A percentile compares a stretch with the other conserved stretches of the same genome.
Evolutionary conservation across 495 filamentous ascomycete species (phyloP).

Genomic region (Delitschia confertaspora): DNA sequence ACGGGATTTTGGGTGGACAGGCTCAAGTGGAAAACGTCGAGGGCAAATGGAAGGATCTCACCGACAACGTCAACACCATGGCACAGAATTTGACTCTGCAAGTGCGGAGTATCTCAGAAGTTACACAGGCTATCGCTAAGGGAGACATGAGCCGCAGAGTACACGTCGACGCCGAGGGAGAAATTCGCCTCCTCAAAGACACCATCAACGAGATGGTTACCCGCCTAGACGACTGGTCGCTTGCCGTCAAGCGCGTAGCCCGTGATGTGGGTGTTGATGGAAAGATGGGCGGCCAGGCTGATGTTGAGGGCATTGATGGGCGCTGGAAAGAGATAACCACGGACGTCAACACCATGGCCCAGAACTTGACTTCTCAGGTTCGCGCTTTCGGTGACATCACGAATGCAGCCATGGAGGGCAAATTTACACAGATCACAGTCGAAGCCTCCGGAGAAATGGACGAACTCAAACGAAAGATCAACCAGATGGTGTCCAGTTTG

Average conservation of each 20-base stretch:
- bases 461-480: slow-evolving; percentile 97
- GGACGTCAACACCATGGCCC: slow-evolving; percentile 97
- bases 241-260: slow-evolving; percentile 90
- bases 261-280: slow-evolving; percentile 97
- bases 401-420: slow-evolving; percentile 89
- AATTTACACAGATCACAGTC: slow-evolving; percentile 96
- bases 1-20: slow-evolving; percentile 91
- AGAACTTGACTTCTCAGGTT: slow-evolving; percentile 95
- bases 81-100: slow-evolving; percentile 90
- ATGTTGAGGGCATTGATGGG: slow-evolving; percentile 86
- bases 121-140: slow-evolving; percentile 93
- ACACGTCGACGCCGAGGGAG: slow-evolving; percentile 88
- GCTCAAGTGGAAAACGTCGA: slow-evolving; percentile 96
- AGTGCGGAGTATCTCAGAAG: slow-evolving; percentile 91
- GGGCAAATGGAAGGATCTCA: slow-evolving; percentile 98
- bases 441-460: slow-evolving; percentile 99
- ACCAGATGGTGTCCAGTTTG: slow-evolving; percentile 95
- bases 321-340: slow-evolving; percentile 98
- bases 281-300: slow-evolving; percentile 97
- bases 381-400: slow-evolving; percentile 97
- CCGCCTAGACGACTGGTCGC: slow-evolving; percentile 90
- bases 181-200: slow-evolving; percentile 87
- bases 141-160: slow-evolving; percentile 95
- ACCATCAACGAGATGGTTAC: slow-evolving; percentile 99
- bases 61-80: slow-evolving; percentile 93